These are phyloP conservation scores for Nakazawaea siamensis DNA, from an alignment of 805 yeast genomes.

Conservation along the genomic window DNA sequence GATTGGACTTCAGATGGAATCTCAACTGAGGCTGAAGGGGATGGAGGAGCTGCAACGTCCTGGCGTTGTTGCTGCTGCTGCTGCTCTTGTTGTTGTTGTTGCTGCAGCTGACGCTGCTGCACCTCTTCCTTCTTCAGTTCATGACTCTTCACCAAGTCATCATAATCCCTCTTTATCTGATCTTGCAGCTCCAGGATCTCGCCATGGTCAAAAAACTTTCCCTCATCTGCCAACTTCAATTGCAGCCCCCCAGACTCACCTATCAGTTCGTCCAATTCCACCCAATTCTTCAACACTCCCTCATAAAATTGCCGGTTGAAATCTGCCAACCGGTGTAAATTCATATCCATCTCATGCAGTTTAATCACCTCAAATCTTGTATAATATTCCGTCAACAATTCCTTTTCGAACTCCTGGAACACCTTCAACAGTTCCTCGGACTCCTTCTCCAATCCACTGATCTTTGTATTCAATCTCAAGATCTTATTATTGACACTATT, in stretches of 20 bases:
- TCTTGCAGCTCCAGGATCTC: conserved; percentile 21
- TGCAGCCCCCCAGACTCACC: conserved; percentile 6
- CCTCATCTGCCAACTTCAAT: conserved; percentile 15
- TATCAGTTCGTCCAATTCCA: conserved; percentile 19
- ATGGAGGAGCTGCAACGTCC: neutral
- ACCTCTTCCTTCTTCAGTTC: conserved; percentile 10
- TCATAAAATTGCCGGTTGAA: conserved; percentile 69
- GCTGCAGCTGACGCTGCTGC: conserved; percentile 1
- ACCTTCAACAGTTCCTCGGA: conserved; percentile 32
- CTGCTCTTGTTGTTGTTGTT: conserved; percentile 1
- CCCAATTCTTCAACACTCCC: conserved; percentile 65
- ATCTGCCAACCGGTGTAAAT: conserved; percentile 67
- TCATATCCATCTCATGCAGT: conserved; percentile 63
- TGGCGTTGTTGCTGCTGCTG: neutral
- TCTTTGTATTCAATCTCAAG: conserved; percentile 29
- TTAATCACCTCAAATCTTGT: conserved; percentile 74
- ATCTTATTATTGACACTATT: conserved; percentile 35
- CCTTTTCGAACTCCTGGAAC: conserved; percentile 36
- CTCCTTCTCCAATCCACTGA: conserved; percentile 36
- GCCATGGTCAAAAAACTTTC: conserved; percentile 18
- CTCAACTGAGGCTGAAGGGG: neutral
- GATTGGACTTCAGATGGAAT: neutral
- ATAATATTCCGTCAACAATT: conserved; percentile 37
- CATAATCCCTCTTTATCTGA: conserved; percentile 15
- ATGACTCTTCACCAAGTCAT: conserved; percentile 9